A percentile compares a stretch with the other conserved stretches of the same genome.
Evolutionary conservation across 2,329 filamentous ascomycete genomes (phyloP).

Genomic region (Ophiostoma australiae): DNA sequence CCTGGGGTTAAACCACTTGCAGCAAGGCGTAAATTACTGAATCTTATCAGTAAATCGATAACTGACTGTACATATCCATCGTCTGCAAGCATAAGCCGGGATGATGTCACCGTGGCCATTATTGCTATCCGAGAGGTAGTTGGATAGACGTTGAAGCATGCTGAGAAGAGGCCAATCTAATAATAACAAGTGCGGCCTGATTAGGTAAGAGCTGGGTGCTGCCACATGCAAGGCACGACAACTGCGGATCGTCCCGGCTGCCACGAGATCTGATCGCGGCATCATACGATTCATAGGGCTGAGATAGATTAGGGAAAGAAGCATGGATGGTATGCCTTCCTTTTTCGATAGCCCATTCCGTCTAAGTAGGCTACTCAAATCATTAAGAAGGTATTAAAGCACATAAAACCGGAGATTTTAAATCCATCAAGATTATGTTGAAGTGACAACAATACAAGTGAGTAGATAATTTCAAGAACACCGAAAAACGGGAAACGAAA

Average conservation of each 20-base stretch:
- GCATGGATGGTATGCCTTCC: neutral
- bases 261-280: slow-evolving; percentile 4
- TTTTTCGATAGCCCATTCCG: neutral
- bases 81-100: neutral
- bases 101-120: neutral
- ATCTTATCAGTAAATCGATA: slow-evolving; percentile 1
- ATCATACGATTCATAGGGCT: slow-evolving; percentile 5
- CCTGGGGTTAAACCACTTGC: neutral
- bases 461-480: neutral
- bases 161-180: neutral
- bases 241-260: neutral
- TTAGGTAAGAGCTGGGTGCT: neutral
- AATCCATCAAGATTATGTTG: too few relatives aligned
- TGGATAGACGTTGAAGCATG: neutral
- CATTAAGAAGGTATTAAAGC: too few relatives aligned
- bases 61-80: neutral
- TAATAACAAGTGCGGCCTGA: neutral
- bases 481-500: neutral
- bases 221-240: neutral
- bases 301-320: neutral
- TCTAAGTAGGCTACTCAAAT: too few relatives aligned
- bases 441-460: too few relatives aligned
- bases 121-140: neutral
- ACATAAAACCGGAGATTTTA: too few relatives aligned
- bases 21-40: neutral